These are phyloP conservation scores for Saturnispora serradocipensis DNA, from an alignment of 805 yeast species.

Conservation along the genomic window DNA sequence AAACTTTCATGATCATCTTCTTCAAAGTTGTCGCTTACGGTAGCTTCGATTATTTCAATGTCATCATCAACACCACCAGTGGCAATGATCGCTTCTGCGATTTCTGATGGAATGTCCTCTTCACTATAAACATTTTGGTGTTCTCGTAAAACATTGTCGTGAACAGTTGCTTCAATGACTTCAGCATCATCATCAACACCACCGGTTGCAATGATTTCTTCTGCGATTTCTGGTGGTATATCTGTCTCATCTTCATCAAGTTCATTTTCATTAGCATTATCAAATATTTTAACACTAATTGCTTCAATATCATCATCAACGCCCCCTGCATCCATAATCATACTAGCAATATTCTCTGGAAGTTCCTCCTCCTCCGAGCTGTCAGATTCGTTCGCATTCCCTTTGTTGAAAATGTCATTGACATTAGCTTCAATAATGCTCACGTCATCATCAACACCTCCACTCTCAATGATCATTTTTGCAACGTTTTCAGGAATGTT, in stretches of 20 bases:
- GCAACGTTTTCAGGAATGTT: slow-evolving; percentile 6
- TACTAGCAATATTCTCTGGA: slow-evolving; percentile 1
- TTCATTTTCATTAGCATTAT: not conserved
- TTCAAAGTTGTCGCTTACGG: not conserved
- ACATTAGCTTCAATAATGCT: not conserved
- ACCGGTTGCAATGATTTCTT: slow-evolving; percentile 3
- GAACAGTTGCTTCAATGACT: not conserved
- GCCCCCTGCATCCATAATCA: slow-evolving; percentile 5
- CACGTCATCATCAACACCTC: slow-evolving; percentile 4
- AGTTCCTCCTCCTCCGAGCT: slow-evolving; percentile 4
- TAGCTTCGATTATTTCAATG: not conserved
- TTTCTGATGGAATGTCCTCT: not conserved
- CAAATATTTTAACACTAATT: slow-evolving; percentile 11
- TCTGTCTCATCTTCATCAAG: not conserved
- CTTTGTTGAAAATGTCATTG: not conserved
- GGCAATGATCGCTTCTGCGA: not conserved
- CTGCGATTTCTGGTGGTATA: not conserved
- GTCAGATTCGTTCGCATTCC: not conserved
- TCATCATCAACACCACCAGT: slow-evolving; percentile 5
- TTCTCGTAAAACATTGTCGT: not conserved
- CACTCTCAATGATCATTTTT: not conserved
- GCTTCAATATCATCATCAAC: slow-evolving; percentile 7
- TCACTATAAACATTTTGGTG: not conserved
- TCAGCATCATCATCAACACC: slow-evolving; percentile 4
- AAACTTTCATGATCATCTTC: not conserved